Base-by-base conservation (phyloP, 805 yeast genomes). In the Ogataea zsoltii region DNA sequence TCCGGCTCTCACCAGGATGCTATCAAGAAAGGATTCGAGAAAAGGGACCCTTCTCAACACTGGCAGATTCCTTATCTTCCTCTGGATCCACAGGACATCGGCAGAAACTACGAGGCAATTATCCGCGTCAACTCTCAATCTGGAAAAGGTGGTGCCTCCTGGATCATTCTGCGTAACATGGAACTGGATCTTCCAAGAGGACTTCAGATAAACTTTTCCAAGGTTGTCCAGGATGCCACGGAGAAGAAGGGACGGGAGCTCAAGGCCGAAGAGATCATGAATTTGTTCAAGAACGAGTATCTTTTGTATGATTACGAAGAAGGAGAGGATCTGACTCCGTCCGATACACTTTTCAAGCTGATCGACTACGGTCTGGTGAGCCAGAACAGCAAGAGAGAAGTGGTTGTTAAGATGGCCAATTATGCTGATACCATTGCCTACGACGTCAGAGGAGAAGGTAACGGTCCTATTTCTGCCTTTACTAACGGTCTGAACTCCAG, bases 81-180 rank as follows among this genome's bases (percentile, higher is more conserved):
- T 23, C 74, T 88, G 60, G 96, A 87, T 62, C 96, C 96, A 37
- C 74, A 78, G 55, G 95, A 88, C 63, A 83, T 87, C 57, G 95
- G 95, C 41, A 79, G 94, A 65, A 85, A 85, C n/a, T 88, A 88
- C 69, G 96, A 88, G 67, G 94, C 95, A n/a, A 86, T 88, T 45
- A 87, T 87, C 56, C 80, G 96, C 61, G 94, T 87, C 63, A 87
- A 87, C 68, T 86, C 94, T 11, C 95, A 87, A 68, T 79, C 88
- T 19, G 96, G 96, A 50, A 87, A 87, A 68, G 95, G 95, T 58
- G 95, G 95, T 54, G 85, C 92, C 10, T 88, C 95, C 5, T 87
- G 95, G 94, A 83, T 88, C 54, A 84, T 87, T 60, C 72, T 87
- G 61, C 76, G 88, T 53, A 77, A 79, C 54, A 74, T 88, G 65